phyloP scores from a whole-genome alignment of 75 land plant species.

The Gnetum montanum region DNA sequence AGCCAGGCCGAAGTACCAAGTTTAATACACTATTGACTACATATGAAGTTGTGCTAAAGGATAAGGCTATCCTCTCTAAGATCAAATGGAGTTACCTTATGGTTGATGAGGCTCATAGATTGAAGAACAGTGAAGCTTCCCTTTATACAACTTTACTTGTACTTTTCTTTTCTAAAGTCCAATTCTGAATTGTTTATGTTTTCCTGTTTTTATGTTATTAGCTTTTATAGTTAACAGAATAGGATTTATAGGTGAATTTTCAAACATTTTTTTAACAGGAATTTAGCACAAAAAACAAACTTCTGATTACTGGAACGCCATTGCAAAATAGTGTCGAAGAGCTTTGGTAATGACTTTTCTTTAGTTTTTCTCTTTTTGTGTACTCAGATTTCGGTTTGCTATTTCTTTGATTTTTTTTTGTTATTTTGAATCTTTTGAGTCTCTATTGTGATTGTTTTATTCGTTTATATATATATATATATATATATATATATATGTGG shows the following conservation, averaged over 20 bases:
- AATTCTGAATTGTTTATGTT: not conserved
- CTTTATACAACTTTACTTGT: slow-evolving; percentile 76
- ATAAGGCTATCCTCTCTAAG: slow-evolving; percentile 73
- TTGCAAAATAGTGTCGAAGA: slow-evolving; percentile 99
- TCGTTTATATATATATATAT: too few species aligned
- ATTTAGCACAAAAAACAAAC: slow-evolving; percentile 94
- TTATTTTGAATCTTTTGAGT: too few species aligned
- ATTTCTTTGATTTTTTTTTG: too few species aligned
- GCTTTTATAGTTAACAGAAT: too few species aligned
- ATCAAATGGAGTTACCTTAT: slow-evolving; percentile 93
- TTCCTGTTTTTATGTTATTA: not conserved
- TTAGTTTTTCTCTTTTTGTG: not conserved
- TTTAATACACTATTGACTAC: slow-evolving; percentile 88
- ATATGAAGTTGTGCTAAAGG: slow-evolving; percentile 93
- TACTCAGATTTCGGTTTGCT: too few species aligned
- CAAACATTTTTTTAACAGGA: slow-evolving; percentile 57
- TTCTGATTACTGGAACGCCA: slow-evolving; percentile 95
- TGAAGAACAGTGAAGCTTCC: slow-evolving; percentile 96
- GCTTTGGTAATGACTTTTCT: slow-evolving; percentile 66
- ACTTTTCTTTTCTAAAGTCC: slow-evolving; percentile 7
- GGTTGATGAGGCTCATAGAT: slow-evolving; percentile 99
- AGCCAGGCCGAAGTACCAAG: slow-evolving; percentile 52
- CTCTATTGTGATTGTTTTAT: too few species aligned
- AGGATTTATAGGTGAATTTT: not conserved
- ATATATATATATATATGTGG: too few species aligned